Conservation (phyloP, 805 yeast genomes). For the Sugiyamaella boreocaroliniensis region DNA sequence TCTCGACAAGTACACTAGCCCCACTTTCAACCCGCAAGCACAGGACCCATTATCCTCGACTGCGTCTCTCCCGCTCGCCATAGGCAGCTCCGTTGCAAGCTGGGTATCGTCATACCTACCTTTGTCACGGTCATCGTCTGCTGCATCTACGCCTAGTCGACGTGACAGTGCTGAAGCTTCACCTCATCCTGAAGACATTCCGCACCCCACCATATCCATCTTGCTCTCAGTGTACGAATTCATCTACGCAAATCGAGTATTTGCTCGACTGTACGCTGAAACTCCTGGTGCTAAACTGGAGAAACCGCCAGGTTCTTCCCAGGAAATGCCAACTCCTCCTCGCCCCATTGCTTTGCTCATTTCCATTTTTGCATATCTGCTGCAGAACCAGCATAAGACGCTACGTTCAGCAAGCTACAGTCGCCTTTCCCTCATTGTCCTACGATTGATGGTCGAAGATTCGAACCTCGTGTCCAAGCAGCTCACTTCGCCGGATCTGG, state of each 20-base stretch:
- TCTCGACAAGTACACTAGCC: constrained; percentile 13
- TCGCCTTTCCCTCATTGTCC: constrained; percentile 26
- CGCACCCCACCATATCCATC: constrained; percentile 18
- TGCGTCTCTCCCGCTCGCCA: background rate
- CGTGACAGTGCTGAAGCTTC: background rate
- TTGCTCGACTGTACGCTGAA: constrained; percentile 26
- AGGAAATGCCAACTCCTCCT: background rate
- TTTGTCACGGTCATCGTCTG: background rate
- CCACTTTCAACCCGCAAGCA: background rate
- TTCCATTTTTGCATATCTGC: constrained; percentile 26
- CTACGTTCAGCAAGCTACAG: constrained; percentile 25
- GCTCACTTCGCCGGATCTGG: background rate
- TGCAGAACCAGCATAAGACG: constrained; percentile 26
- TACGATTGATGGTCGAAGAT: constrained; percentile 30
- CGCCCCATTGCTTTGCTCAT: constrained; percentile 28
- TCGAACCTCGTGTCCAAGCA: constrained; percentile 10
- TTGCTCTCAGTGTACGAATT: constrained; percentile 31
- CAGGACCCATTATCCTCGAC: background rate
- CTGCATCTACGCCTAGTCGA: background rate
- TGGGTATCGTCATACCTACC: constrained; percentile 1
- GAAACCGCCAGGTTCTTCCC: background rate
- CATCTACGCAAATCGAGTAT: constrained; percentile 30
- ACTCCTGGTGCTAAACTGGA: constrained; percentile 7
- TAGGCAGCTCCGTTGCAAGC: background rate
- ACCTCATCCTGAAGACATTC: constrained; percentile 5